Base-by-base conservation (phyloP, 768 basidiomycete genomes). In the Crassisporium funariophilum region DNA sequence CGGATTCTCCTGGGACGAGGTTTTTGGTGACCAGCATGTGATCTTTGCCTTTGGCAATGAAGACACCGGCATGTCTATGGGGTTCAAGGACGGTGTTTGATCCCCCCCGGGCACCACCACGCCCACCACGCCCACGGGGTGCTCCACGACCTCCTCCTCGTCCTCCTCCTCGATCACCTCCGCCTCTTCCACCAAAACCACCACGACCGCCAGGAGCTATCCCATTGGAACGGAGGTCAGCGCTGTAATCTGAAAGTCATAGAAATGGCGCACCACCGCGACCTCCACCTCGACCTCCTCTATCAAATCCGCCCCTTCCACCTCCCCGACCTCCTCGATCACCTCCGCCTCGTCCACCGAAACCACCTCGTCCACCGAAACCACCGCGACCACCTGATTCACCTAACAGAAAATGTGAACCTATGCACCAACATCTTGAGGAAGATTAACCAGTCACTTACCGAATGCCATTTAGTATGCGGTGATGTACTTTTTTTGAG, bases 11-110 rank as follows among this genome's bases (percentile, higher is more conserved):
- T 1, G 97, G 97, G 29, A 91, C 94, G 65, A 99, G 81, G 70
- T 98, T 98, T 74, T 94, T 93, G 29, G 97, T 98, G 68, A 99
- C 97, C 55, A 99, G 76, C 66, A 98, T 78, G 58, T 88, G 84
- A 59, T 97, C 94, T 71, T 98, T 95, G 67, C 91, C 93, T 65
- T 87, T 87, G 52, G 94, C 94, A 60, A 98, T 86, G 73, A 95
- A 98, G 39, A 98, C 81, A 42, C 94, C 95, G 24, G 84, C 73
- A 67, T 98, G 94, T 62, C 86, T 77, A 74, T 98, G 94, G 0
- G 94, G 92, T 67, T 97, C 93, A 50, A 98, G 76, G 53, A 93
- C 81, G 41, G 91, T 90, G 56, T 88, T 91, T 27, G 90, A 71
- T 2, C 91, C 91, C 13, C 92, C 92, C 53, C 68, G 77, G 2